Conservation (phyloP, 2,329 filamentous ascomycete species). For the Pseudocercospora fijiensis region DNA sequence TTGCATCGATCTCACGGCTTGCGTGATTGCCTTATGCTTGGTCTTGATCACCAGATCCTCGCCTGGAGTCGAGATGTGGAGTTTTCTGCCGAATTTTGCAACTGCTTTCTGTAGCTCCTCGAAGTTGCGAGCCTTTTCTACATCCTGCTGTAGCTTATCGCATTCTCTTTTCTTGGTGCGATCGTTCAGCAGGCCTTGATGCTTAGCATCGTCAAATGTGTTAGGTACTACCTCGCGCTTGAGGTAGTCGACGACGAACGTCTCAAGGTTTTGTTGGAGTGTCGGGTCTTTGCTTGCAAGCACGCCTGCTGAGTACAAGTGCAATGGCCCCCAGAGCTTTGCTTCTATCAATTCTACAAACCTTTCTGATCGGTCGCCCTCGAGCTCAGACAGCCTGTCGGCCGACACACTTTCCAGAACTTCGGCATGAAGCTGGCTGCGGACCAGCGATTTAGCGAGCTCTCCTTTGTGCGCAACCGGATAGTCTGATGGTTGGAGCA, state of each 20-base stretch:
- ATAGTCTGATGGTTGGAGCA: conserved; percentile 18
- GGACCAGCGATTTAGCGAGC: conserved; percentile 21
- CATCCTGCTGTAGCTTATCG: conserved; percentile 32
- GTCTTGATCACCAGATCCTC: conserved; percentile 16
- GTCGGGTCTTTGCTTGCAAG: conserved; percentile 29
- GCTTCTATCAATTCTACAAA: conserved; percentile 23
- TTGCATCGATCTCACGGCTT: conserved; percentile 30
- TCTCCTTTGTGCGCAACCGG: conserved; percentile 8
- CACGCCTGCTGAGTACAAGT: conserved; percentile 33
- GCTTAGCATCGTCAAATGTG: conserved; percentile 16
- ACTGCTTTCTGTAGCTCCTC: conserved; percentile 28
- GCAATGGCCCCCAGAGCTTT: conserved; percentile 29
- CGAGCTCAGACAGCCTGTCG: conserved; percentile 20
- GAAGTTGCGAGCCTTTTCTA: conserved; percentile 26
- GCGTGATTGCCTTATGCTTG: conserved; percentile 26
- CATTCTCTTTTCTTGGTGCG: conserved; percentile 28
- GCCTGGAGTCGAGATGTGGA: conserved; percentile 29
- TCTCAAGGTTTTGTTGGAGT: conserved; percentile 32
- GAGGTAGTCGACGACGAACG: conserved; percentile 30
- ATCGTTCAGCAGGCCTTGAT: conserved; percentile 26
- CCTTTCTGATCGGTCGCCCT: conserved; percentile 15
- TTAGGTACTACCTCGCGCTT: conserved; percentile 29
- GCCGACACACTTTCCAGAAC: conserved; percentile 22
- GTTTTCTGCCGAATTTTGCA: conserved; percentile 31
- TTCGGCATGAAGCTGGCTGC: conserved; percentile 18